These are phyloP conservation scores for Mycena sp. DNA, from an alignment of 1,284 basidiomycete genomes.

Conservation along the genomic window DNA sequence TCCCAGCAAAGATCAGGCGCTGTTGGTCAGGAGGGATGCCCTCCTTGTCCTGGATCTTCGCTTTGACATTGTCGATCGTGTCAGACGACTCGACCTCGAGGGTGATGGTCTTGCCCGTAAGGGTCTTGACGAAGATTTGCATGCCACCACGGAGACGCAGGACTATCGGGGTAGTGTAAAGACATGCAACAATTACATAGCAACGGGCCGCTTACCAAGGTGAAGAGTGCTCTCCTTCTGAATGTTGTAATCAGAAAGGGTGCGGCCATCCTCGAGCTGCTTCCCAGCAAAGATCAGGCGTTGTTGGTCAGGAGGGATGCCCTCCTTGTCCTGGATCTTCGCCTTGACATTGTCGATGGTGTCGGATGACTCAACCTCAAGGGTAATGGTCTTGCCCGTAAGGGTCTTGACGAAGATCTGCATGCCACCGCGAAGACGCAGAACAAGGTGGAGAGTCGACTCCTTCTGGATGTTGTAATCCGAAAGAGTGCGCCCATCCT, in stretches of 20 bases:
- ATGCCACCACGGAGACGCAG: constrained; percentile 89
- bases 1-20: constrained; percentile 80
- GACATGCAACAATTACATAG: too few relatives aligned
- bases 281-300: too few relatives aligned
- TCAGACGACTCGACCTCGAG: constrained; percentile 88
- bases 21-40: constrained; percentile 78
- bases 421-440: too few relatives aligned
- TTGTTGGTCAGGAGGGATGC: too few relatives aligned
- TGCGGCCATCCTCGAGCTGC: too few relatives aligned
- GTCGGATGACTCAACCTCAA: constrained; percentile 86
- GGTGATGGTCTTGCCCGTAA: constrained; percentile 92
- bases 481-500: too few relatives aligned
- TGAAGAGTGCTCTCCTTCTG: constrained; percentile 68
- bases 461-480: too few relatives aligned
- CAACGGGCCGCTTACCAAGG: constrained; percentile 66
- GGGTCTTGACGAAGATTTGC: constrained; percentile 88
- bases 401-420: constrained; percentile 82
- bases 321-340: constrained; percentile 87
- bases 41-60: constrained; percentile 83
- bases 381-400: constrained; percentile 88
- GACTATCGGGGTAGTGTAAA: constrained; percentile 54
- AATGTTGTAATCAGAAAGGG: constrained; percentile 60
- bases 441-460: too few relatives aligned
- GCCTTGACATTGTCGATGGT: constrained; percentile 88
- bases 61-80: constrained; percentile 89